Evolutionary conservation across 768 basidiomycete species (phyloP).

Genomic region (Coprinellus aureogranulatus): DNA sequence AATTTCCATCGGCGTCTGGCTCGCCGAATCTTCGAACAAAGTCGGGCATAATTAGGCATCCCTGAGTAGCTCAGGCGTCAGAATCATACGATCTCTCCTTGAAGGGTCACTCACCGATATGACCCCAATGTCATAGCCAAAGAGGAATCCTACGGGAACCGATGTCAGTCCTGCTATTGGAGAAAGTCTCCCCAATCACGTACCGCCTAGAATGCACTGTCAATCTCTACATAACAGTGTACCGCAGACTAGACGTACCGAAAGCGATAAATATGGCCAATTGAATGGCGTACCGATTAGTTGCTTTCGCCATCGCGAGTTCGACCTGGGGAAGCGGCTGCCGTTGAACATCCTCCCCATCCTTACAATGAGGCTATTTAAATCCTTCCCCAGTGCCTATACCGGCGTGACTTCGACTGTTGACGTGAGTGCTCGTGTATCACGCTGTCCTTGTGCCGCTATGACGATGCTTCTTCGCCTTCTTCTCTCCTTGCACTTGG

Average conservation of each 20-base stretch:
- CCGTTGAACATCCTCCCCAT: too few relatives aligned
- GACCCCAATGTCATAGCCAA: conserved; percentile 77
- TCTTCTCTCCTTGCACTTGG: too few relatives aligned
- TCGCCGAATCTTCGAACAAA: conserved; percentile 70
- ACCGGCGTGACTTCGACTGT: not conserved
- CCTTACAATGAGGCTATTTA: too few relatives aligned
- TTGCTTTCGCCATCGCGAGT: conserved; percentile 38
- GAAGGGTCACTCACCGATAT: conserved; percentile 55
- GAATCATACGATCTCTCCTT: too few relatives aligned
- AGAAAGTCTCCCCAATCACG: conserved; percentile 1
- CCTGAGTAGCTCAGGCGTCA: too few relatives aligned
- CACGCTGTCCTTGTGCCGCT: too few relatives aligned
- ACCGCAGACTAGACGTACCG: conserved; percentile 38
- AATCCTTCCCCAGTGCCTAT: too few relatives aligned
- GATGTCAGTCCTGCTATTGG: not conserved
- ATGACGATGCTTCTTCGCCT: too few relatives aligned
- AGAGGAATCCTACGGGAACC: conserved; percentile 55
- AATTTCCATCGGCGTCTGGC: conserved; percentile 41
- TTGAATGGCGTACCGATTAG: conserved; percentile 60
- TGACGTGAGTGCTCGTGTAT: too few relatives aligned
- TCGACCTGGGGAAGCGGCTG: not conserved
- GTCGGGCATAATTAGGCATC: conserved; percentile 78
- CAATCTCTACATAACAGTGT: not conserved
- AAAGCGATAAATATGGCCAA: conserved; percentile 74
- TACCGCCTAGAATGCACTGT: conserved; percentile 14